Evolutionary conservation across 2,329 filamentous ascomycete genomes (phyloP).

Genomic region (Diplodia scrobiculata): DNA sequence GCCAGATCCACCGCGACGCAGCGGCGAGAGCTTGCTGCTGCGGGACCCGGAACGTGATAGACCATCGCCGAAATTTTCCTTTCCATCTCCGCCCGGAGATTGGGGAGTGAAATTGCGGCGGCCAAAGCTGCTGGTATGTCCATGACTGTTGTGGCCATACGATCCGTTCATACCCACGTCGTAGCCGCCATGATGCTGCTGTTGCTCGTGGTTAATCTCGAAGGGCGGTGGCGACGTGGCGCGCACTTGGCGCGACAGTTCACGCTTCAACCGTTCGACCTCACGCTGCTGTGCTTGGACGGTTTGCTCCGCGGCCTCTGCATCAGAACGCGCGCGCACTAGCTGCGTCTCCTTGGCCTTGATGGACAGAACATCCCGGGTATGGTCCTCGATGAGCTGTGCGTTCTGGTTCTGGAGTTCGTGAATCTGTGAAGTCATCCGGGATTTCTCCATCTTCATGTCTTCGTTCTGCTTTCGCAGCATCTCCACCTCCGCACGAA

Average conservation of each 20-base stretch:
- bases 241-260: conserved; percentile 61
- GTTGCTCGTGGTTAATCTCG: conserved; percentile 45
- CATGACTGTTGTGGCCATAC: conserved; percentile 57
- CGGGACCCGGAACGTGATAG: conserved; percentile 36
- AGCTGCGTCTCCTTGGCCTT: conserved; percentile 98
- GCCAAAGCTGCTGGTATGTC: conserved; percentile 38
- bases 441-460: conserved; percentile 76
- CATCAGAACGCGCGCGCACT: conserved; percentile 85
- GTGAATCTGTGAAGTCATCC: conserved; percentile 81
- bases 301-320: conserved; percentile 81
- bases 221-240: conserved; percentile 59
- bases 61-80: conserved; percentile 50
- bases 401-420: conserved; percentile 97
- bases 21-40: conserved; percentile 45
- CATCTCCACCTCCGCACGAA: conserved; percentile 79
- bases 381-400: conserved; percentile 94
- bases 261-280: conserved; percentile 89
- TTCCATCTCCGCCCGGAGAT: conserved; percentile 49
- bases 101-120: conserved; percentile 36
- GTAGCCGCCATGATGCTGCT: conserved; percentile 43
- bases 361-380: conserved; percentile 89
- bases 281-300: conserved; percentile 84
- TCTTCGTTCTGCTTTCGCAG: conserved; percentile 76
- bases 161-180: conserved; percentile 65
- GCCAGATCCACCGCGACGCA: conserved; percentile 39